A percentile compares a stretch with the other conserved stretches of the same genome.
Evolutionary conservation across 2,329 filamentous ascomycete genomes (phyloP).

Genomic region (Cercospora janseana): DNA sequence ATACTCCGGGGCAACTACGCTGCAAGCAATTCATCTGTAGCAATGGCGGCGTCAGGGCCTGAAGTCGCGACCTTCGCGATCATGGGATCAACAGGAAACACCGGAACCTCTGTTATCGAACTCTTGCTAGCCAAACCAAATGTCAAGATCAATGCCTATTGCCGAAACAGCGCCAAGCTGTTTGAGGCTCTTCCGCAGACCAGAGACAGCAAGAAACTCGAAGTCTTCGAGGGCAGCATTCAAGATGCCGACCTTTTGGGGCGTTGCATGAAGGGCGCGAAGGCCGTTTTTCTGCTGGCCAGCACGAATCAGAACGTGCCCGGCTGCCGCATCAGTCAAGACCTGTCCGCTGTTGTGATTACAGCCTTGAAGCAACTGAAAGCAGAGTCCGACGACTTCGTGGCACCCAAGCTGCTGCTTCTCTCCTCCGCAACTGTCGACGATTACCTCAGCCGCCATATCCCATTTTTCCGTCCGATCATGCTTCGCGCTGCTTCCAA

Average conservation of each 20-base stretch:
- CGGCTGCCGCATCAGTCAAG: slow-evolving; percentile 34
- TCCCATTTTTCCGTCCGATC: slow-evolving; percentile 35
- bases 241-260: slow-evolving; percentile 42
- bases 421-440: slow-evolving; percentile 48
- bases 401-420: slow-evolving; percentile 42
- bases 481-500: slow-evolving; percentile 14
- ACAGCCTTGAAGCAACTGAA: slow-evolving; percentile 42
- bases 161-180: slow-evolving; percentile 46
- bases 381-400: slow-evolving; percentile 30
- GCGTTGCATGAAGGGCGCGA: slow-evolving; percentile 38
- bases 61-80: slow-evolving; percentile 19
- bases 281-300: slow-evolving; percentile 37
- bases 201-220: slow-evolving; percentile 36
- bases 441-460: slow-evolving; percentile 34
- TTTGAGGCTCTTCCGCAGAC: slow-evolving; percentile 37
- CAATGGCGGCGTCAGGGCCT: not conserved
- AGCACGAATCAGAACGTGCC: slow-evolving; percentile 37
- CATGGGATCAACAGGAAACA: slow-evolving; percentile 41
- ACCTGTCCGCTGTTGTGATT: slow-evolving; percentile 41
- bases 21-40: not conserved
- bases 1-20: not conserved
- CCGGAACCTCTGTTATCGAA: slow-evolving; percentile 44
- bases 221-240: slow-evolving; percentile 41
- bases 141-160: slow-evolving; percentile 45
- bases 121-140: slow-evolving; percentile 39